phyloP scores from a whole-genome alignment of 2,329 filamentous ascomycete genomes.

The Zymoseptoria pseudotritici region DNA sequence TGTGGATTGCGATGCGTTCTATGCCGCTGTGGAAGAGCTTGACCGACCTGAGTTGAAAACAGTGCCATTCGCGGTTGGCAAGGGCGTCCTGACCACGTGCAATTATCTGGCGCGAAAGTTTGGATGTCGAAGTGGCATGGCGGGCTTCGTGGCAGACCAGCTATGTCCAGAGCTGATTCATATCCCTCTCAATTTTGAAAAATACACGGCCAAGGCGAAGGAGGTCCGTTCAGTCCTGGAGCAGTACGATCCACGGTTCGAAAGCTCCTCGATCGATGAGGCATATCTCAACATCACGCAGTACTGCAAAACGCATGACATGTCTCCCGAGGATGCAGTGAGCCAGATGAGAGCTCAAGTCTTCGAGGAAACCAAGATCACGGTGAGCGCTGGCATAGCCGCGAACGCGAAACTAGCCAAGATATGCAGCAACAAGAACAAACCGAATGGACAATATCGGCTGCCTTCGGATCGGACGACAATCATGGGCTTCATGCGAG shows the following conservation, averaged over 20 bases:
- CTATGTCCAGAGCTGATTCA: conserved; percentile 80
- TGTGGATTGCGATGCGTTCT: conserved; percentile 96
- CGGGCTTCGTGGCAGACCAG: conserved; percentile 88
- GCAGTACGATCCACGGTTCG: conserved; percentile 83
- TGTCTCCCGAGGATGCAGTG: conserved; percentile 66
- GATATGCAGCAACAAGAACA: conserved; percentile 91
- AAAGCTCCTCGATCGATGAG: conserved; percentile 92
- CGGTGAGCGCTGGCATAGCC: conserved; percentile 88
- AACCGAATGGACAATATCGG: conserved; percentile 86
- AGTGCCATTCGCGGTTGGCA: conserved; percentile 84
- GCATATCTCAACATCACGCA: conserved; percentile 89
- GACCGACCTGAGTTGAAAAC: conserved; percentile 73
- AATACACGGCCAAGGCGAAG: conserved; percentile 83
- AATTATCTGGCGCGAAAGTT: conserved; percentile 89
- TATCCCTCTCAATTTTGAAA: conserved; percentile 77
- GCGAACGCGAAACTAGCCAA: conserved; percentile 91
- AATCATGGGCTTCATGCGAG: conserved; percentile 79
- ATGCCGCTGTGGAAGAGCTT: conserved; percentile 78
- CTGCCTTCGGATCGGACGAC: conserved; percentile 63
- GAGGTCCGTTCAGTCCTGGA: conserved; percentile 77
- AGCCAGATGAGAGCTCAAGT: conserved; percentile 71
- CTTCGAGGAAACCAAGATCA: conserved; percentile 67
- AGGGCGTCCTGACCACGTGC: conserved; percentile 61
- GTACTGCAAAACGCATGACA: conserved; percentile 64
- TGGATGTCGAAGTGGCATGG: conserved; percentile 91